phyloP scores from a whole-genome alignment of 2,329 filamentous ascomycete genomes.

The Aureobasidium sp. region DNA sequence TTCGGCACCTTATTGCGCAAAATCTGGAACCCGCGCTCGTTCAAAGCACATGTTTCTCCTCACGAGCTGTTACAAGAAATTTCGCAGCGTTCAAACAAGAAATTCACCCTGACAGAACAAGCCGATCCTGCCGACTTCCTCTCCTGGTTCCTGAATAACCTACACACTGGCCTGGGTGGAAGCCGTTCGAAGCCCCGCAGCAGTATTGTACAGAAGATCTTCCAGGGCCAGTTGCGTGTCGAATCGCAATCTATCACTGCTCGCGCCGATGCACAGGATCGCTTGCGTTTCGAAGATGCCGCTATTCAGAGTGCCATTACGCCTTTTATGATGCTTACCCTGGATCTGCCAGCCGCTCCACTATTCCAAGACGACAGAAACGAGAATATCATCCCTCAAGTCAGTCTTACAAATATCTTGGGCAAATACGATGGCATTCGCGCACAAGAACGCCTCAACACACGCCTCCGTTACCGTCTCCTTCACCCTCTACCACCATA shows the following conservation, averaged over 20 bases:
- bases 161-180: slow-evolving; percentile 85
- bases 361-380: slow-evolving; percentile 94
- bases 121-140: slow-evolving; percentile 95
- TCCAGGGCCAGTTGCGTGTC: slow-evolving; percentile 86
- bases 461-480: slow-evolving; percentile 81
- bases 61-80: slow-evolving; percentile 97
- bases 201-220: slow-evolving; percentile 84
- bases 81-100: slow-evolving; percentile 80
- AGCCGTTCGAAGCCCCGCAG: slow-evolving; percentile 77
- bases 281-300: slow-evolving; percentile 87
- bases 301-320: slow-evolving; percentile 70
- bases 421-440: slow-evolving; percentile 87
- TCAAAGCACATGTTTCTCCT: slow-evolving; percentile 93
- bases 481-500: slow-evolving; percentile 87
- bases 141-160: slow-evolving; percentile 94
- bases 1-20: slow-evolving; percentile 89
- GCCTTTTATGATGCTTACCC: slow-evolving; percentile 83
- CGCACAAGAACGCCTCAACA: slow-evolving; percentile 81
- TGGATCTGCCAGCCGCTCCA: slow-evolving; percentile 85
- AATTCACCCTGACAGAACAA: slow-evolving; percentile 82
- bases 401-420: slow-evolving; percentile 74
- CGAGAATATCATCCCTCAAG: slow-evolving; percentile 92
- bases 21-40: slow-evolving; percentile 95
- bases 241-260: slow-evolving; percentile 92
- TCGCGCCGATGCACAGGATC: slow-evolving; percentile 77